Percentiles rank a stretch among this genome's conserved stretches.
phyloP scores from a whole-genome alignment of 2,329 filamentous ascomycete species.

The Neonectria coccinea region DNA sequence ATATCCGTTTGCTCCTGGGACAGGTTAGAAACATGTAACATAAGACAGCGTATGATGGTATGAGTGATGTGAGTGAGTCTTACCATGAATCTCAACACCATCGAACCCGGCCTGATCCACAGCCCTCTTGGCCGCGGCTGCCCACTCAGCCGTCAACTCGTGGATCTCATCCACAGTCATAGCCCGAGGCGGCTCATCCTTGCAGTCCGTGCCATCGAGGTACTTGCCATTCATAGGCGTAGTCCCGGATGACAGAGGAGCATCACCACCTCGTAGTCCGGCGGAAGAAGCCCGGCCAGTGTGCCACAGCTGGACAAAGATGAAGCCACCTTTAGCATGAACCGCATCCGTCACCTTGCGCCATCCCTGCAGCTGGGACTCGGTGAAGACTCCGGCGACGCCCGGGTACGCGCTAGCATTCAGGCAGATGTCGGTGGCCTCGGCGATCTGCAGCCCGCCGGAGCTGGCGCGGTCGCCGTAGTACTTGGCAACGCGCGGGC shows the following conservation, averaged over 20 bases:
- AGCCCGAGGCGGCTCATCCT: conserved; percentile 63
- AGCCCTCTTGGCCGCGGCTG: conserved; percentile 65
- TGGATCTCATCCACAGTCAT: conserved; percentile 76
- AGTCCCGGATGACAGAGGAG: conserved; percentile 41
- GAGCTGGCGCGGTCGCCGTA: conserved; percentile 49
- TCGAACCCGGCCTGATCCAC: conserved; percentile 73
- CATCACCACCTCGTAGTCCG: conserved; percentile 39
- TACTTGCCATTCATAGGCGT: conserved; percentile 60
- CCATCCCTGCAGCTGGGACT: conserved; percentile 47
- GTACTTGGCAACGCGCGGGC: conserved; percentile 44
- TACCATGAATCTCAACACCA: conserved; percentile 70
- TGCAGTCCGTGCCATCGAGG: conserved; percentile 48
- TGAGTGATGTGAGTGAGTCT: not conserved
- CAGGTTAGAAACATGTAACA: not conserved
- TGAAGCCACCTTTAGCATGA: conserved; percentile 51
- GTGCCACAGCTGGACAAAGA: conserved; percentile 73
- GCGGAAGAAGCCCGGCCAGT: conserved; percentile 64
- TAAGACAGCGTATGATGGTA: too few relatives aligned
- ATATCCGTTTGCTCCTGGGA: conserved; percentile 39
- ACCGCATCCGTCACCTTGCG: conserved; percentile 44
- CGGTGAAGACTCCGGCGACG: conserved; percentile 47
- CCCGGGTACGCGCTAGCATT: conserved; percentile 47
- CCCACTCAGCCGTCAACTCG: conserved; percentile 69
- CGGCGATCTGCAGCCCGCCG: conserved; percentile 48
- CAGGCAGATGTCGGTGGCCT: conserved; percentile 48